These are phyloP conservation scores for Xylaria sp. DNA, from an alignment of 495 filamentous ascomycete species.

Conservation along the genomic window DNA sequence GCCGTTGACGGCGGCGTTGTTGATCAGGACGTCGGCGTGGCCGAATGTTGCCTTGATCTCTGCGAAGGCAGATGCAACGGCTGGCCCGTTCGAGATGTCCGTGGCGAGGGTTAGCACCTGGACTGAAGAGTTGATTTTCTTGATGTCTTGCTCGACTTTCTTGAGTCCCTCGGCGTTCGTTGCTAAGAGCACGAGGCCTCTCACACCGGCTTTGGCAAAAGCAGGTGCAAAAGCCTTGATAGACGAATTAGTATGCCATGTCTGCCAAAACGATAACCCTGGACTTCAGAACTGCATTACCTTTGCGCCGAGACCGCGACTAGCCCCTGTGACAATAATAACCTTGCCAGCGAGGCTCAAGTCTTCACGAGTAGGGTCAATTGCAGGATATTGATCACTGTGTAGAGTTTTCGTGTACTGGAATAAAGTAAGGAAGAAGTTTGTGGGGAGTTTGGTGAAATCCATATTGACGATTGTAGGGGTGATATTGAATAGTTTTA, in stretches of 20 bases:
- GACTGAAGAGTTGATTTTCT: constrained; percentile 38
- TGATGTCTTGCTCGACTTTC: constrained; percentile 39
- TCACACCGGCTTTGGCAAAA: constrained; percentile 49
- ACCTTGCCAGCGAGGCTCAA: constrained; percentile 50
- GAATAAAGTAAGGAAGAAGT: constrained; percentile 35
- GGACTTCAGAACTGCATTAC: constrained; percentile 4
- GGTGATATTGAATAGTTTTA: not conserved
- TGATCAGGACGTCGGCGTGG: constrained; percentile 52
- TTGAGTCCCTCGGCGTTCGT: constrained; percentile 42
- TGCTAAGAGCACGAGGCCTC: constrained; percentile 51
- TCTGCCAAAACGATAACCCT: not conserved
- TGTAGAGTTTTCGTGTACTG: constrained; percentile 47
- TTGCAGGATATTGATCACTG: constrained; percentile 52
- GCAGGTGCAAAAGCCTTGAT: constrained; percentile 48
- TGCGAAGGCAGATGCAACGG: constrained; percentile 44
- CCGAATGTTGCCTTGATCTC: constrained; percentile 48
- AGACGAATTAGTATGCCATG: not conserved
- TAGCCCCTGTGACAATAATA: constrained; percentile 54
- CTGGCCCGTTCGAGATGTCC: constrained; percentile 42
- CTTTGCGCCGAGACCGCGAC: constrained; percentile 51
- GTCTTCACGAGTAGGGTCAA: constrained; percentile 45
- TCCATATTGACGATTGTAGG: constrained; percentile 12
- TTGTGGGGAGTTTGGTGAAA: constrained; percentile 31
- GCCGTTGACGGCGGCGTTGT: constrained; percentile 47
- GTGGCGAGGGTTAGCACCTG: constrained; percentile 41